These are phyloP conservation scores for Eimeria falciformis DNA, from an alignment of 169 alveolate species.

Conservation along the genomic window DNA sequence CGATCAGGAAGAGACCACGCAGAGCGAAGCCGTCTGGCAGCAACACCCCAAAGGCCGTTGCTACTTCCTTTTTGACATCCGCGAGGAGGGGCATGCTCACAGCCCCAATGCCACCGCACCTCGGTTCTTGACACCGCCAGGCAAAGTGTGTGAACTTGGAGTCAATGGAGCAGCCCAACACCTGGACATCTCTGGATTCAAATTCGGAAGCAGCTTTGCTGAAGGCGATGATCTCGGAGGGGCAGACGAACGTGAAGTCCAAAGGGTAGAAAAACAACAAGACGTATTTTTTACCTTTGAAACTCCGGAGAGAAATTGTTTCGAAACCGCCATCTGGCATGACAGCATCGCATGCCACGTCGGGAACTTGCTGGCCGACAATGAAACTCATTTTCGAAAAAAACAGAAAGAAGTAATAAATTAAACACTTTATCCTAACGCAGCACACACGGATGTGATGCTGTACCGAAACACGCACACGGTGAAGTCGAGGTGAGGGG, in stretches of 20 bases:
- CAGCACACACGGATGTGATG: too few relatives aligned
- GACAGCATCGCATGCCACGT: conserved; percentile 95
- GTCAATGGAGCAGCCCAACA: conserved; percentile 97
- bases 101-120: conserved; percentile 98
- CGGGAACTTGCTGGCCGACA: conserved; percentile 92
- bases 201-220: conserved; percentile 94
- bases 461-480: too few relatives aligned
- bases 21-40: conserved; percentile 95
- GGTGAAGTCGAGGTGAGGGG: too few relatives aligned
- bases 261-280: conserved; percentile 99
- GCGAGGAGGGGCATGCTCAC: conserved; percentile 94
- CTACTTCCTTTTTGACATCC: conserved; percentile 94
- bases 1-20: conserved; percentile 99
- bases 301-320: conserved; percentile 92
- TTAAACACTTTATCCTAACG: too few relatives aligned
- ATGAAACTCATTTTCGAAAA: neutral
- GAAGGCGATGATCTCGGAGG: conserved; percentile 98
- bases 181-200: conserved; percentile 85
- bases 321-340: conserved; percentile 95
- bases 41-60: conserved; percentile 95
- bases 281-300: conserved; percentile 96
- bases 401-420: neutral
- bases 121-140: conserved; percentile 96
- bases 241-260: conserved; percentile 99
- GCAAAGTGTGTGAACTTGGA: conserved; percentile 97